These are phyloP conservation scores for Cenchrus purpureus DNA, from an alignment of 176 grass and related monocot species.

Conservation along the genomic window DNA sequence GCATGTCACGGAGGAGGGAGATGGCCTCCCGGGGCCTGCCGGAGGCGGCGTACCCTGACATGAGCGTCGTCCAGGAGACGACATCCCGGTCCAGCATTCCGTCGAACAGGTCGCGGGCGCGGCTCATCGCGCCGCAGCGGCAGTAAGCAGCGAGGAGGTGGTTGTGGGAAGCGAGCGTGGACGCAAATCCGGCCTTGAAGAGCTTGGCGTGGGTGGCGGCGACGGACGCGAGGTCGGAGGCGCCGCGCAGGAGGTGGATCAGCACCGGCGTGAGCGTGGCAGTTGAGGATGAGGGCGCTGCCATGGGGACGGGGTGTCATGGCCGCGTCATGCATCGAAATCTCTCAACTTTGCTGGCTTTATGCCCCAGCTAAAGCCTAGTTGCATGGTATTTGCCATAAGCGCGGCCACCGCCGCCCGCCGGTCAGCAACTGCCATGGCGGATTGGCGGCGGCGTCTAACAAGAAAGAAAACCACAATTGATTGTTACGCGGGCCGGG, in stretches of 20 bases:
- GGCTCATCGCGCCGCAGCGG: slow-evolving; percentile 29
- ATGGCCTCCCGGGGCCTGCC: slow-evolving; percentile 41
- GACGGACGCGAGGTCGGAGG: slow-evolving; percentile 45
- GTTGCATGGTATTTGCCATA: background rate
- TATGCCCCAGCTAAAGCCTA: background rate
- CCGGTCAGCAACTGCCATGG: background rate
- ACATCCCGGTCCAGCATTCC: slow-evolving; percentile 60
- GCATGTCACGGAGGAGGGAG: slow-evolving; percentile 52
- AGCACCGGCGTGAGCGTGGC: slow-evolving; percentile 42
- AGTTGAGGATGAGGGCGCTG: slow-evolving; percentile 15
- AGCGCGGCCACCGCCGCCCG: background rate
- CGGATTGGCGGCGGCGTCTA: background rate
- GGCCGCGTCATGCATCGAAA: slow-evolving; percentile 10
- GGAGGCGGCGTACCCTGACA: slow-evolving; percentile 61
- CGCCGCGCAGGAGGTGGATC: slow-evolving; percentile 60
- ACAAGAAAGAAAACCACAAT: background rate
- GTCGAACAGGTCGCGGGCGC: slow-evolving; percentile 65
- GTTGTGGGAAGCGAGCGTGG: slow-evolving; percentile 43
- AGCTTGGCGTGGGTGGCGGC: slow-evolving; percentile 61
- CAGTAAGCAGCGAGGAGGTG: slow-evolving; percentile 61
- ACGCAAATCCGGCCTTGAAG: slow-evolving; percentile 50
- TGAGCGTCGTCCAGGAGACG: slow-evolving; percentile 82
- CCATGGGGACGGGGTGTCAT: slow-evolving; percentile 30
- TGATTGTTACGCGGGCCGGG: background rate
- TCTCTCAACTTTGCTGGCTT: background rate